These are phyloP conservation scores for Sarocladium oryzae DNA, from an alignment of 2,329 filamentous ascomycete species.

Conservation along the genomic window DNA sequence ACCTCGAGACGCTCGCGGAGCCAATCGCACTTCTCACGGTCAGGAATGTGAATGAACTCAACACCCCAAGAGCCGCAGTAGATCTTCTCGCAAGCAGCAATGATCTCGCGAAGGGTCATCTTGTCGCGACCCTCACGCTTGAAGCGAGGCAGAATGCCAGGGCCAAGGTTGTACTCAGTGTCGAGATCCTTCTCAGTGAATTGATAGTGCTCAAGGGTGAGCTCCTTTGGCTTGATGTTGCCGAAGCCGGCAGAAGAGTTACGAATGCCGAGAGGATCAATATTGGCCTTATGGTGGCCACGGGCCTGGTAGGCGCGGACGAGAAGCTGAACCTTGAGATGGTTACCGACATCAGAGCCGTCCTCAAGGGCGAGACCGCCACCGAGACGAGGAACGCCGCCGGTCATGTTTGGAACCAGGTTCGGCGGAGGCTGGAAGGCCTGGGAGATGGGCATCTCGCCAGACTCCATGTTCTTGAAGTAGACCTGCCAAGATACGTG, in stretches of 20 bases:
- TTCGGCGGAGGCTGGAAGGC: constrained; percentile 95
- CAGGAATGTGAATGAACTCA: constrained; percentile 98
- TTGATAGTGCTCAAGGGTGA: constrained; percentile 87
- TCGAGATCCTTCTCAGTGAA: constrained; percentile 94
- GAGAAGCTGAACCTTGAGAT: constrained; percentile 95
- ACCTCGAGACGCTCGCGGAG: constrained; percentile 91
- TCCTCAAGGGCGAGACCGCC: constrained; percentile 61
- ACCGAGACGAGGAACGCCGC: constrained; percentile 67
- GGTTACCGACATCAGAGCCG: constrained; percentile 83
- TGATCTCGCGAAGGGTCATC: constrained; percentile 94
- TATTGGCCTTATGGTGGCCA: constrained; percentile 96
- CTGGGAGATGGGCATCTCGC: constrained; percentile 95
- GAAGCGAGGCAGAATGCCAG: constrained; percentile 92
- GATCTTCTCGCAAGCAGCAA: constrained; percentile 85
- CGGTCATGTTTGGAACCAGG: constrained; percentile 75
- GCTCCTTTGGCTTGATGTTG: constrained; percentile 66
- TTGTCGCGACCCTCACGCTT: constrained; percentile 82
- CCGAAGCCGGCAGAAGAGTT: constrained; percentile 12
- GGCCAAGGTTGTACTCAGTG: constrained; percentile 83
- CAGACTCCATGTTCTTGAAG: constrained; percentile 99
- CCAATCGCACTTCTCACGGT: constrained; percentile 97
- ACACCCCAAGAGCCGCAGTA: constrained; percentile 98
- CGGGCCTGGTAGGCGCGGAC: constrained; percentile 97
- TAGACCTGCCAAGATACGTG: constrained; percentile 99
- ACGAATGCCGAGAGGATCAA: constrained; percentile 91